Evolutionary conservation across 352 stramenopile genomes (phyloP).

Genomic region (Blastocystis sp.): DNA sequence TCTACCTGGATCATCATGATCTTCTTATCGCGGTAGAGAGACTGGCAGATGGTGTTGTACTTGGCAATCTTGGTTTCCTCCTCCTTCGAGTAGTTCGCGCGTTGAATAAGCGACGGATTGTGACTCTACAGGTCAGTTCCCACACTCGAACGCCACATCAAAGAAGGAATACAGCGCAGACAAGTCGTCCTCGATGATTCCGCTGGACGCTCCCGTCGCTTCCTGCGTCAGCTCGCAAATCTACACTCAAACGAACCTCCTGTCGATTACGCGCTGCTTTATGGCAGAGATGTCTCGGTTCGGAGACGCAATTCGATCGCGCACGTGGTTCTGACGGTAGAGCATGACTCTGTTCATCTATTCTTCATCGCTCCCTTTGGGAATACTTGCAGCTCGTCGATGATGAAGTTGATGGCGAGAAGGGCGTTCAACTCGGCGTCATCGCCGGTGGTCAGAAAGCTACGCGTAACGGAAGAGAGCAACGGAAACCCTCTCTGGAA

Average conservation of each 20-base stretch:
- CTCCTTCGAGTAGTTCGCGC: constrained; percentile 19
- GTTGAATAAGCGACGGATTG: constrained; percentile 35
- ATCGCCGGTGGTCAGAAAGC: constrained; percentile 40
- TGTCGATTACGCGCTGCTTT: neutral
- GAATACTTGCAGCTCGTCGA: constrained; percentile 42
- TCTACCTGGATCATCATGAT: constrained; percentile 58
- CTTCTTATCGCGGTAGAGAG: constrained; percentile 66
- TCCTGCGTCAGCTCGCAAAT: neutral
- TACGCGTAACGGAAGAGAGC: neutral
- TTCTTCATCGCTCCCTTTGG: neutral
- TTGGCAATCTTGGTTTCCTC: constrained; percentile 11
- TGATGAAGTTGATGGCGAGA: constrained; percentile 46
- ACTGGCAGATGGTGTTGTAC: constrained; percentile 37
- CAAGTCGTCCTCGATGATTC: neutral
- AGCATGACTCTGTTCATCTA: constrained; percentile 46
- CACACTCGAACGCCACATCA: neutral
- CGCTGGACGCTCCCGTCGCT: neutral
- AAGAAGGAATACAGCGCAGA: neutral
- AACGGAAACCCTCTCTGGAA: constrained; percentile 50
- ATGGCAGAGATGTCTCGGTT: constrained; percentile 23
- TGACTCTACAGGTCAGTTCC: neutral
- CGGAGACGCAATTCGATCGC: constrained; percentile 36
- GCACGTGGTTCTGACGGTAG: constrained; percentile 33
- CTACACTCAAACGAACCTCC: neutral
- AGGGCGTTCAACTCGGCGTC: constrained; percentile 26